Conservation (phyloP, 495 filamentous ascomycete species). For the Annulohypoxylon bovei region DNA sequence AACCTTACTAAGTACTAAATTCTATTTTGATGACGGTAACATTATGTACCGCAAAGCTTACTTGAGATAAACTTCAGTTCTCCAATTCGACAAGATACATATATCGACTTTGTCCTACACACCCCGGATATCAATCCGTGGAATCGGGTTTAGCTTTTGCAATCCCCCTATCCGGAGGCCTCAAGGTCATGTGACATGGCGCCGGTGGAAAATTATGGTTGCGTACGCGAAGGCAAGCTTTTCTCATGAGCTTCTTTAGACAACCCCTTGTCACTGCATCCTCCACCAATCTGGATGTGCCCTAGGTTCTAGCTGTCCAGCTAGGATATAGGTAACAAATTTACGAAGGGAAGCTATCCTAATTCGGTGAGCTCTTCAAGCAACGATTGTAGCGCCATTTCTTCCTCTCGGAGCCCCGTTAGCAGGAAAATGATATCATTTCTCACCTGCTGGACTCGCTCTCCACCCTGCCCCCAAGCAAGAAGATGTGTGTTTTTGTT, state of each 20-base stretch:
- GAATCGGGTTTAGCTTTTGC: slow-evolving; percentile 16
- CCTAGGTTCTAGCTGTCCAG: not conserved
- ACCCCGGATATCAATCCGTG: slow-evolving; percentile 8
- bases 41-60: slow-evolving; percentile 24
- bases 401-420: not conserved
- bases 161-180: slow-evolving; percentile 12
- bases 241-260: slow-evolving; percentile 9
- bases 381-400: slow-evolving; percentile 1
- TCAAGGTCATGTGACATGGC: not conserved
- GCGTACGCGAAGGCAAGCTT: slow-evolving; percentile 24
- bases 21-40: slow-evolving; percentile 12
- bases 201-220: not conserved
- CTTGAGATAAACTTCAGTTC: slow-evolving; percentile 21
- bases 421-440: slow-evolving; percentile 19
- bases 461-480: too few relatives aligned
- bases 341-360: slow-evolving; percentile 11
- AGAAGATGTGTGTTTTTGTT: slow-evolving; percentile 11
- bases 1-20: not conserved
- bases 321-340: not conserved
- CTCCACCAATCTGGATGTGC: not conserved
- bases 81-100: slow-evolving; percentile 20
- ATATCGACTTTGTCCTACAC: slow-evolving; percentile 8
- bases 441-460: slow-evolving; percentile 8
- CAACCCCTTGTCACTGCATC: not conserved
- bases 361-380: slow-evolving; percentile 3